Conservation (phyloP, 768 basidiomycete species). For the Psilocybe azurescens region DNA sequence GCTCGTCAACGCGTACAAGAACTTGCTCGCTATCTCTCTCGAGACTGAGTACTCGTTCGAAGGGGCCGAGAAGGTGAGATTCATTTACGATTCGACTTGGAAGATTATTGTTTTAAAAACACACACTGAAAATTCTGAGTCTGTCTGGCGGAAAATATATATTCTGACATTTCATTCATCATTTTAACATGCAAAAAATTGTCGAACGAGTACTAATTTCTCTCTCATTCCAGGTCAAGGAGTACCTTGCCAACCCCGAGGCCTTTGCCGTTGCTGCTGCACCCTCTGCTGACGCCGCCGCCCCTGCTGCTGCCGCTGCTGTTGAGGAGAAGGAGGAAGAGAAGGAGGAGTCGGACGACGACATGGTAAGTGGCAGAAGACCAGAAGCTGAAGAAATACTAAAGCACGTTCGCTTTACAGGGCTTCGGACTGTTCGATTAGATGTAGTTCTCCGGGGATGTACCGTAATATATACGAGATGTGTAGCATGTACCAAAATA, state of each 20-base stretch:
- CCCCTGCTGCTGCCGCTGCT: conserved; percentile 61
- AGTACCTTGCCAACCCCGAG: conserved; percentile 96
- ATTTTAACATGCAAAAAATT: not conserved
- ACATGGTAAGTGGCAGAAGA: conserved; percentile 67
- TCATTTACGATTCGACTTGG: conserved; percentile 23
- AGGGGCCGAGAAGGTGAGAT: conserved; percentile 85
- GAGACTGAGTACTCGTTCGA: conserved; percentile 96
- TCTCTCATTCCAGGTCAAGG: conserved; percentile 73
- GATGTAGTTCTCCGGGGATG: conserved; percentile 27
- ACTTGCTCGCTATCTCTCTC: conserved; percentile 87
- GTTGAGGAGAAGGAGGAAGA: conserved; percentile 81
- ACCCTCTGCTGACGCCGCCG: conserved; percentile 56
- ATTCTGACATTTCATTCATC: conserved; percentile 31
- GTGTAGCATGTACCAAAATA: conserved; percentile 17
- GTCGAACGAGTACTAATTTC: conserved; percentile 19
- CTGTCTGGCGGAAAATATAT: conserved; percentile 37
- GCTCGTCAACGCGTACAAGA: conserved; percentile 99
- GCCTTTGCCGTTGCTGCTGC: conserved; percentile 91
- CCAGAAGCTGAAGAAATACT: conserved; percentile 3
- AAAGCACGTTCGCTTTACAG: conserved; percentile 45
- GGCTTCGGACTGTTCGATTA: conserved; percentile 97
- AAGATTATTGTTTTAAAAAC: conserved; percentile 38
- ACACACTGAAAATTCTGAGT: conserved; percentile 91
- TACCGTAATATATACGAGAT: conserved; percentile 22
- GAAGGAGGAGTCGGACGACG: conserved; percentile 87